Evolutionary conservation across 1,284 basidiomycete species (phyloP).

Genomic region (Afroboletus lepidellus): DNA sequence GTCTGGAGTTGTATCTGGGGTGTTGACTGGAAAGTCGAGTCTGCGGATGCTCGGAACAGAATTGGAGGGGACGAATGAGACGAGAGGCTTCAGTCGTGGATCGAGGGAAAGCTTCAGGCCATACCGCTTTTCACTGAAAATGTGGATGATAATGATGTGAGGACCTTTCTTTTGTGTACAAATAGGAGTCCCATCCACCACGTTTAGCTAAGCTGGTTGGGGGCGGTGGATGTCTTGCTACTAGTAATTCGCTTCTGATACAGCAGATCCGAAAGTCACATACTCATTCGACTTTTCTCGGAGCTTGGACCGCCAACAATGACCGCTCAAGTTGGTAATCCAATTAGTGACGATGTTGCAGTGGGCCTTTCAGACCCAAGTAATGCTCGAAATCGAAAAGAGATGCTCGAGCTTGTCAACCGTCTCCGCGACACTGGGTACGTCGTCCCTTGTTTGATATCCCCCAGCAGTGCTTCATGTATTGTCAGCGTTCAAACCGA

Average conservation of each 20-base stretch:
- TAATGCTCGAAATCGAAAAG: constrained; percentile 37
- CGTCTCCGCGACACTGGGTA: constrained; percentile 53
- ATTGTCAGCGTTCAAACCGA: constrained; percentile 55
- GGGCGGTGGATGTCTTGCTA: no score
- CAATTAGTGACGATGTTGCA: neutral
- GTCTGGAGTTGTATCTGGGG: constrained; percentile 45
- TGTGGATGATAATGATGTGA: no score
- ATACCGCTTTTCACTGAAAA: no score
- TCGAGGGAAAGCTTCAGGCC: no score
- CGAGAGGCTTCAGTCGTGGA: no score
- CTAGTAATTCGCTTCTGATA: no score
- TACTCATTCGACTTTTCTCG: no score
- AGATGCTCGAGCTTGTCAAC: constrained; percentile 50
- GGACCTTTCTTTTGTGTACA: no score
- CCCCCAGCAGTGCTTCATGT: neutral
- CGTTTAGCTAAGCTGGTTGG: no score
- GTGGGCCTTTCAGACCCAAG: constrained; percentile 46
- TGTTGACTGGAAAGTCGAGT: constrained; percentile 64
- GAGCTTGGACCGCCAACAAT: neutral
- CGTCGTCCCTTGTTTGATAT: neutral
- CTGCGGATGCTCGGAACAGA: constrained; percentile 46
- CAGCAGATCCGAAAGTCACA: no score
- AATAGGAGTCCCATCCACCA: no score
- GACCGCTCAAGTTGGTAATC: neutral
- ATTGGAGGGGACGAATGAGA: constrained; percentile 10